Evolutionary conservation across 768 basidiomycete genomes (phyloP).

Genomic region (Kwoniella sp.): DNA sequence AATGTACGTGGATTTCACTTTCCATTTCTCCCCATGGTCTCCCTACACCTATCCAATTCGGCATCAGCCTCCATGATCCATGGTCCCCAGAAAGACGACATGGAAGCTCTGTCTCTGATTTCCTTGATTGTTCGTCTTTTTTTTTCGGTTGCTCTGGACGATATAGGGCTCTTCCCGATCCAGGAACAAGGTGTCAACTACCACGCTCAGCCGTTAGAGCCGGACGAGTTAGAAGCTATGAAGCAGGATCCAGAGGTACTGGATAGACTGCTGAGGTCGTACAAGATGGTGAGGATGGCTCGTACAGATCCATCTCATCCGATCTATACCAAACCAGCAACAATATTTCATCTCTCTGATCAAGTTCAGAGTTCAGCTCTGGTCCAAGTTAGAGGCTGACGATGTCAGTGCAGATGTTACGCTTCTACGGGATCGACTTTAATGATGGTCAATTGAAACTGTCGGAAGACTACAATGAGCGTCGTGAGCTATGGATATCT

Average conservation of each 20-base stretch:
- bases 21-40: not conserved
- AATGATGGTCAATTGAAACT: conserved; percentile 27
- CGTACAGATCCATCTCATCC: too few species aligned
- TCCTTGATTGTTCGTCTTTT: too few species aligned
- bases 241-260: conserved; percentile 26
- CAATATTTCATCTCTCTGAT: too few species aligned
- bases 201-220: conserved; percentile 39
- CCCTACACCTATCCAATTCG: too few species aligned
- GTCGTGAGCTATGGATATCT: conserved; percentile 30
- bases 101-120: too few species aligned
- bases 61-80: too few species aligned
- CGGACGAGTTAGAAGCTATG: conserved; percentile 43
- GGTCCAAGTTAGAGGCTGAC: not conserved
- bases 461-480: conserved; percentile 18
- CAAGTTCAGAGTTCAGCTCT: too few species aligned
- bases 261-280: conserved; percentile 36
- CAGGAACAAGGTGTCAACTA: conserved; percentile 51
- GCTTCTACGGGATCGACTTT: conserved; percentile 45
- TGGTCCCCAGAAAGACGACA: too few species aligned
- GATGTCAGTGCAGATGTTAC: conserved; percentile 32
- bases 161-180: conserved; percentile 51
- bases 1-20: conserved; percentile 28
- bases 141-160: too few species aligned
- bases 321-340: too few species aligned
- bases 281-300: conserved; percentile 46